Evolutionary conservation across 202 grass and related monocot species (phyloP).

Genomic region (Zoysia matrella): DNA sequence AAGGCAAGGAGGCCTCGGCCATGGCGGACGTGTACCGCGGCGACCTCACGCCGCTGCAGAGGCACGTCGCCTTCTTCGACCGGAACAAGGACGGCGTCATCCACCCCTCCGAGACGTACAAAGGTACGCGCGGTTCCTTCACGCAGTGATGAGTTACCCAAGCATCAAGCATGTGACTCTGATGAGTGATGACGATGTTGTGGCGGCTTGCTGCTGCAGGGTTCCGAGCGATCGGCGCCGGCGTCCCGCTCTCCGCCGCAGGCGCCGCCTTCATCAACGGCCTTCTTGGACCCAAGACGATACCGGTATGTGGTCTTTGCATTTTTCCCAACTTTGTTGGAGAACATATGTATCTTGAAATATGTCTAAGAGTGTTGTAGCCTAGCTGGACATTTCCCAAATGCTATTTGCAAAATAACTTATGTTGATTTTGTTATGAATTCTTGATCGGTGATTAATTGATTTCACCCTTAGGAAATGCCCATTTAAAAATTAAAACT

Average conservation of each 20-base stretch:
- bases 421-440: too few species aligned
- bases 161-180: too few species aligned
- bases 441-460: too few species aligned
- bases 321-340: not conserved
- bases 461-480: too few species aligned
- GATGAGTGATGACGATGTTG: too few species aligned
- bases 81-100: constrained; percentile 84
- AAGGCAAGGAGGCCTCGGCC: constrained; percentile 3
- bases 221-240: constrained; percentile 61
- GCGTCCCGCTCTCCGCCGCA: constrained; percentile 39
- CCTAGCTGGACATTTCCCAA: too few species aligned
- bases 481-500: too few species aligned
- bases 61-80: constrained; percentile 88
- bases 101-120: constrained; percentile 68
- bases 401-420: too few species aligned
- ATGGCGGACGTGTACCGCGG: constrained; percentile 43
- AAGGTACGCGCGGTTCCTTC: constrained; percentile 38
- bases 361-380: too few species aligned
- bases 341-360: too few species aligned
- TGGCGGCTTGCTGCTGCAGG: constrained; percentile 39
- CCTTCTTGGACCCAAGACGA: constrained; percentile 53
- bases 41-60: constrained; percentile 72
- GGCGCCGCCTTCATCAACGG: constrained; percentile 66
- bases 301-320: not conserved
- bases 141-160: too few species aligned